These are phyloP conservation scores for Dissoconium aciculare DNA, from an alignment of 2,329 filamentous ascomycete species.

Conservation along the genomic window DNA sequence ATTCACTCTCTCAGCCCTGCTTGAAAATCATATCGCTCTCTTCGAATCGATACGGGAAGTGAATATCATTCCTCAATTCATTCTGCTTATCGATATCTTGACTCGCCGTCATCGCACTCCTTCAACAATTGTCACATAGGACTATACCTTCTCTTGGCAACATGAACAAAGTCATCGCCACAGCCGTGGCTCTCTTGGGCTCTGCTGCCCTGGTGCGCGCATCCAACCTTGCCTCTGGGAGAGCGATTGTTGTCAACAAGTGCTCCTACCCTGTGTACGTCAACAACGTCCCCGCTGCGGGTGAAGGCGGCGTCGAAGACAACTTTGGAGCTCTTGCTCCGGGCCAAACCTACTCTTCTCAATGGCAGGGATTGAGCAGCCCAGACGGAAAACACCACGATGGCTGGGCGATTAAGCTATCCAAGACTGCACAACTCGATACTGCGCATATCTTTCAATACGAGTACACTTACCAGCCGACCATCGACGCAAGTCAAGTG, in stretches of 20 bases:
- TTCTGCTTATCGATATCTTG: no score
- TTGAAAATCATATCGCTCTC: no score
- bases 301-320: conserved; percentile 15
- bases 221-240: conserved; percentile 13
- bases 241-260: conserved; percentile 20
- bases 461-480: conserved; percentile 25
- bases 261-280: conserved; percentile 22
- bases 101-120: no score
- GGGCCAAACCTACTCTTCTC: conserved; percentile 19
- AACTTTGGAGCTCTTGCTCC: conserved; percentile 14
- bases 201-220: conserved; percentile 10
- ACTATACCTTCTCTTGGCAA: no score
- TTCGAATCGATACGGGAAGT: no score
- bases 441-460: conserved; percentile 24
- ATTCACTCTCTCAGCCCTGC: no score
- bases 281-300: conserved; percentile 18
- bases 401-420: conserved; percentile 28
- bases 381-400: conserved; percentile 9
- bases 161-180: conserved; percentile 9
- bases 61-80: no score
- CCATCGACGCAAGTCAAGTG: conserved; percentile 20
- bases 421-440: conserved; percentile 13
- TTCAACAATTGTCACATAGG: no score
- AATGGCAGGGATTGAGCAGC: conserved; percentile 19
- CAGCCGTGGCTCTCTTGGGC: conserved; percentile 15